Percentiles rank a stretch among this genome's conserved stretches.
Conservation (phyloP, 2,329 filamentous ascomycete genomes). For the Colletotrichum noveboracense region DNA sequence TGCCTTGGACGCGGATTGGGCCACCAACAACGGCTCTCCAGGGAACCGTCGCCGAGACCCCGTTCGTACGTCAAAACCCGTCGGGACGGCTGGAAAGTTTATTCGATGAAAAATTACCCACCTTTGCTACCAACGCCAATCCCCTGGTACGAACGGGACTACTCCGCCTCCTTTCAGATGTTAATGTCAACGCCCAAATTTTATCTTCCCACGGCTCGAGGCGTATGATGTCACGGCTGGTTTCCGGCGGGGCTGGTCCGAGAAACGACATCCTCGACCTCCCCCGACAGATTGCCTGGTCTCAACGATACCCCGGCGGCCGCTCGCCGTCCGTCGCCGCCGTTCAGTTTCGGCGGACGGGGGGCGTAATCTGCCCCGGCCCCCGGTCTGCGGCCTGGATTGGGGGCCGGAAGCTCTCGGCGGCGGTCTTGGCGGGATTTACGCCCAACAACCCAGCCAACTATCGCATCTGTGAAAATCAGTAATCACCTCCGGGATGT, state of each 20-base stretch:
- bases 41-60: neutral
- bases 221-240: neutral
- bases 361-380: neutral
- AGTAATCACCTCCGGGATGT: neutral
- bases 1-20: neutral
- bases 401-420: neutral
- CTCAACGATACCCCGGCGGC: neutral
- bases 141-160: neutral
- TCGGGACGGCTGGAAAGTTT: neutral
- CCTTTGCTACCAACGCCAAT: neutral
- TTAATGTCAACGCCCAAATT: neutral
- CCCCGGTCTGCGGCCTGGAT: neutral
- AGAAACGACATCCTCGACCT: neutral
- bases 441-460: rapidly evolving
- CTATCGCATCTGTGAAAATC: neutral
- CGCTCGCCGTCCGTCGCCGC: neutral
- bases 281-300: too few species aligned
- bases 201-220: neutral
- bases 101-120: neutral
- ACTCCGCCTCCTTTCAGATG: neutral
- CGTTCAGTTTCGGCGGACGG: neutral
- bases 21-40: neutral
- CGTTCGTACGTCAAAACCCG: neutral
- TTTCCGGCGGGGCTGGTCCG: neutral
- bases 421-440: neutral